Percentiles rank a stretch among this genome's conserved stretches.
Evolutionary conservation across 441 rosid genomes (phyloP).

Genomic region (Manihot esculenta): DNA sequence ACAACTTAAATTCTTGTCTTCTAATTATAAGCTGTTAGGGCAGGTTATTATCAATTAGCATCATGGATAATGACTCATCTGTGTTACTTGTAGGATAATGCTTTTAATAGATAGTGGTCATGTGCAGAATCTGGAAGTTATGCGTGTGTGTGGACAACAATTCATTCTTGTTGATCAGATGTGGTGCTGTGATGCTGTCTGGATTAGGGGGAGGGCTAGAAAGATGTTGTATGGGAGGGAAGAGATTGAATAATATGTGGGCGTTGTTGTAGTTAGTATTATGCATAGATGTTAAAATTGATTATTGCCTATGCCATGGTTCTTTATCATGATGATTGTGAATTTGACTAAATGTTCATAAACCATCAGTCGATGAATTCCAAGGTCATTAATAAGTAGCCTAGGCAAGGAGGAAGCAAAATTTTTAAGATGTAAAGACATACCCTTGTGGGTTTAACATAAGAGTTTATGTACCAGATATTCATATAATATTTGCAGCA

Average conservation of each 20-base stretch:
- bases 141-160: background rate
- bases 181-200: background rate
- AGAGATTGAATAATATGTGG: background rate
- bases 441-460: background rate
- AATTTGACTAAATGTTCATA: background rate
- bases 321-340: background rate
- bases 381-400: conserved; percentile 3
- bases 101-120: background rate
- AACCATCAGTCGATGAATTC: background rate
- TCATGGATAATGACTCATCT: background rate
- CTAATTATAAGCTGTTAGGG: background rate
- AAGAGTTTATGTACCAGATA: background rate
- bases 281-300: background rate
- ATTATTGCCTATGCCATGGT: background rate
- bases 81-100: background rate
- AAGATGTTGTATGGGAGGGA: conserved; percentile 1
- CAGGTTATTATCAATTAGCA: background rate
- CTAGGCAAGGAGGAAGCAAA: background rate
- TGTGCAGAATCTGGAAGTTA: background rate
- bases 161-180: background rate
- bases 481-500: background rate
- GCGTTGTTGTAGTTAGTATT: background rate
- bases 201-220: background rate
- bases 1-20: background rate
- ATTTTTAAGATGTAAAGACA: background rate